Conservation (phyloP, 2,329 filamentous ascomycete species). For the Fusarium circinatum region DNA sequence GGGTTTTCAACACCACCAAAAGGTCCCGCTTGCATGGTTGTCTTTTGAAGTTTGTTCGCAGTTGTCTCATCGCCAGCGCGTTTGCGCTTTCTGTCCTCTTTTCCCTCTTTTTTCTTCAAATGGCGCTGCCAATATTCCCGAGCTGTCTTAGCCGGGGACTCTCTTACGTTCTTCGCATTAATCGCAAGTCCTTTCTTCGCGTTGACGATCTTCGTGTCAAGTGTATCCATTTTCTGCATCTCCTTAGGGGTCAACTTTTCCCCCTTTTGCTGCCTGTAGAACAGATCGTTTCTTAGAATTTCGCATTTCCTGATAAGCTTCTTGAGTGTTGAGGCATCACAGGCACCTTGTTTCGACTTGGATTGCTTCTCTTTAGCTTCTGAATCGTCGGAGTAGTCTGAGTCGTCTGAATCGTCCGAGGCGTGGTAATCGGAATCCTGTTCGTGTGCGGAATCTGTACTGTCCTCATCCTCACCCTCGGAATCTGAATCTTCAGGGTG, state of each 20-base stretch:
- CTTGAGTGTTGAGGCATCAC: too few relatives aligned
- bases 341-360: not conserved
- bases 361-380: not conserved
- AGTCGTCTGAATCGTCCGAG: not conserved
- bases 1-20: not conserved
- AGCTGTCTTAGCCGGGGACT: not conserved
- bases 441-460: not conserved
- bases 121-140: not conserved
- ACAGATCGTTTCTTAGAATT: rapidly evolving
- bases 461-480: not conserved
- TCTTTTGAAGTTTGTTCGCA: not conserved
- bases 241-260: not conserved
- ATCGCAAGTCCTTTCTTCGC: not conserved
- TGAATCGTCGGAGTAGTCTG: not conserved
- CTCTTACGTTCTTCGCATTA: not conserved
- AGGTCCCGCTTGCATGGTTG: not conserved
- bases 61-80: not conserved
- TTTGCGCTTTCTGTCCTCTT: slow-evolving; percentile 8
- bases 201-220: too few relatives aligned
- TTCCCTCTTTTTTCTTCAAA: not conserved
- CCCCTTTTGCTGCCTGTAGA: rapidly evolving
- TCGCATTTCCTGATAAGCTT: not conserved
- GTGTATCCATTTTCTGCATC: too few relatives aligned
- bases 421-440: not conserved
- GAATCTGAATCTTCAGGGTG: too few relatives aligned